These are phyloP conservation scores for Ormosia semicastrata DNA, from an alignment of 306 rosid species.

Conservation along the genomic window DNA sequence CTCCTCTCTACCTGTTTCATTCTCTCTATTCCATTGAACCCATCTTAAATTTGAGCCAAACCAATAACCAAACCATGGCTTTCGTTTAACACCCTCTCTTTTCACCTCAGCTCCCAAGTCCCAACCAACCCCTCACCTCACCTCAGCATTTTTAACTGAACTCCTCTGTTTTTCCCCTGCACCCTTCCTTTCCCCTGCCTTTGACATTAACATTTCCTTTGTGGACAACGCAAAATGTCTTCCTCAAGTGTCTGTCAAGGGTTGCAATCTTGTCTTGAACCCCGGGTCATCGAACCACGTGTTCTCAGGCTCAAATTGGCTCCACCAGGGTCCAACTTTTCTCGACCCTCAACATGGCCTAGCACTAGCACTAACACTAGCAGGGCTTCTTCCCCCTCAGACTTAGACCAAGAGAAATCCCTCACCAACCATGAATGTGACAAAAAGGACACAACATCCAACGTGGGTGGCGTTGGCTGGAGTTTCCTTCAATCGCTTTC, in stretches of 20 bases:
- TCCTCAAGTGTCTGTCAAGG: slow-evolving; percentile 52
- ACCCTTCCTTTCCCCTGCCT: slow-evolving; percentile 11
- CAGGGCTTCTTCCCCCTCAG: not conserved
- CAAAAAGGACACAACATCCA: not conserved
- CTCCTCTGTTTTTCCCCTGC: slow-evolving; percentile 33
- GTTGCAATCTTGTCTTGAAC: slow-evolving; percentile 56
- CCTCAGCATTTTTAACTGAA: not conserved
- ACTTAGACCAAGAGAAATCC: slow-evolving; percentile 8
- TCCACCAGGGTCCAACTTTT: slow-evolving; percentile 34
- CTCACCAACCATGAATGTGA: slow-evolving; percentile 1
- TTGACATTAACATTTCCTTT: not conserved
- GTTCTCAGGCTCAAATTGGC: slow-evolving; percentile 49
- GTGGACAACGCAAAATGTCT: slow-evolving; percentile 42
- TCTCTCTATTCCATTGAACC: slow-evolving; percentile 13
- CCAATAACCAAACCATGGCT: not conserved
- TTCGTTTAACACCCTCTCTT: slow-evolving; percentile 23
- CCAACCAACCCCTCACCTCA: not conserved
- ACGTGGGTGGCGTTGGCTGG: slow-evolving; percentile 41
- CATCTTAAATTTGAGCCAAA: slow-evolving; percentile 22
- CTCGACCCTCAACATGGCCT: not conserved
- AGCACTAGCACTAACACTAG: not conserved
- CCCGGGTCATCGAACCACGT: slow-evolving; percentile 37
- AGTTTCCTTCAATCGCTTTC: slow-evolving; percentile 50
- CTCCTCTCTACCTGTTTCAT: not conserved
- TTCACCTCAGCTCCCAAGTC: slow-evolving; percentile 12